Evolutionary conservation across 75 land plant species (phyloP), one percentile per base, ranked within the genome.

Genomic region (Cryptomeria japonica): DNA sequence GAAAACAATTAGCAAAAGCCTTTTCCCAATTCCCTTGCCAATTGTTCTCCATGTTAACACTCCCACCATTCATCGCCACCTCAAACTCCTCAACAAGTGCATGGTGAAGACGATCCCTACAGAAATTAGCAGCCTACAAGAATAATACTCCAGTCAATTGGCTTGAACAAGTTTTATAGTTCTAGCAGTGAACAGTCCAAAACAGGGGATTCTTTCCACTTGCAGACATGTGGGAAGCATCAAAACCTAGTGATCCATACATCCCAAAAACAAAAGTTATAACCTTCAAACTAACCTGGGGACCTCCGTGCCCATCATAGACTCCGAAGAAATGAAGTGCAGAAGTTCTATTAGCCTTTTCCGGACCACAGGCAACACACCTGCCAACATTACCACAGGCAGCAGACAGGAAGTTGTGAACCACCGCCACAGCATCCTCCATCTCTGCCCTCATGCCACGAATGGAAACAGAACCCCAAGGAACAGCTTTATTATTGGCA

Each of bases 81-180:
- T 89, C 88, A 76, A 96, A 58, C 88, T 96, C 97, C 89, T 96
- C 98, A 34, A 88, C 87, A 70, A 97, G 87, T 37, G 93, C 99
- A 18, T 86, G 34, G 80, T 96, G 99, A 39, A 97, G 42, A 11
- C 96, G 94, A 13, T 94, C 93, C 41, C 93, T 89, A 85, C 99
- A 97, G 82, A 93, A 96, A 83, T 91, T 88, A 51, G 99, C 98
- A 85, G 93, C 99, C 98, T 97, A 88, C 88, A 88, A 47, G 46
- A 25, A 44, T 14, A 80, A 42, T 41, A 37, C 18, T 5, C 47
- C 18, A 25, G 19, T 44, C 83, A 80, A 44, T 28, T 42, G 25
- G 42, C 9, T 14, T 25, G 19, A 41, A 38, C 22, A 80, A 79
- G n/a, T 68, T 68, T 28, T 28, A 68, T 68, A 68, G 72, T 68